Percentiles rank a stretch among this genome's conserved stretches.
Conservation (phyloP, 164 flowering plant genomes). For the Saururus chinensis region DNA sequence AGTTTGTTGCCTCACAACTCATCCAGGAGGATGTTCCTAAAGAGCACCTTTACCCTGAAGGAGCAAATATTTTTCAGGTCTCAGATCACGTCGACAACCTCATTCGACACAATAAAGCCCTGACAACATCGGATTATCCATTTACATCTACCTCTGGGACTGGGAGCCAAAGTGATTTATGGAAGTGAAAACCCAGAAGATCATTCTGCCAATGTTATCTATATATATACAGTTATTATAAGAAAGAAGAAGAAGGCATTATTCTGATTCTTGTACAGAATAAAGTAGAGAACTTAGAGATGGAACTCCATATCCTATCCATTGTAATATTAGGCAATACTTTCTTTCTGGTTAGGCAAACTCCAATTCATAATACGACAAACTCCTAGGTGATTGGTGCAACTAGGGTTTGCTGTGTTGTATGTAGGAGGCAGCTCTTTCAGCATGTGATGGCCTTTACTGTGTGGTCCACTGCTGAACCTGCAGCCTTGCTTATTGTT, state of each 20-base stretch:
- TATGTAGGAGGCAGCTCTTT: conserved; percentile 2
- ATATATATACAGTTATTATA: conserved; percentile 4
- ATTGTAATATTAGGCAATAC: conserved; percentile 1
- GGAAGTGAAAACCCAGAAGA: conserved; percentile 42
- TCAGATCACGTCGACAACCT: conserved; percentile 30
- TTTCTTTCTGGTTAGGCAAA: too few relatives aligned
- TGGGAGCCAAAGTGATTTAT: conserved; percentile 17
- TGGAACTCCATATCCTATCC: conserved; percentile 3
- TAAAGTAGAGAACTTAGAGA: conserved; percentile 27
- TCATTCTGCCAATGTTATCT: not conserved
- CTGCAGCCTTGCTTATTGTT: conserved; percentile 6
- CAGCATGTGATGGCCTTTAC: conserved; percentile 18
- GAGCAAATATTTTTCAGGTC: conserved; percentile 19
- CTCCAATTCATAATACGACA: conserved; percentile 10
- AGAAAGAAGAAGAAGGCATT: not conserved
- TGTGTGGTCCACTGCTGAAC: conserved; percentile 8
- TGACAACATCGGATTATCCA: conserved; percentile 30
- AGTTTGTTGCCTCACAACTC: conserved; percentile 89
- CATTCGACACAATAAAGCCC: conserved; percentile 28
- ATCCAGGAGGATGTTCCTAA: conserved; percentile 48
- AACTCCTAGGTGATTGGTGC: conserved; percentile 8
- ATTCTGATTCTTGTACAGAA: conserved; percentile 46
- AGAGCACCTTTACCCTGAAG: conserved; percentile 28
- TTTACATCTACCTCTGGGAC: conserved; percentile 42
- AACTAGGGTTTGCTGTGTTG: conserved; percentile 12